These are phyloP conservation scores for Zygoascus meyerae DNA, from an alignment of 1,139 yeast species.

Conservation along the genomic window DNA sequence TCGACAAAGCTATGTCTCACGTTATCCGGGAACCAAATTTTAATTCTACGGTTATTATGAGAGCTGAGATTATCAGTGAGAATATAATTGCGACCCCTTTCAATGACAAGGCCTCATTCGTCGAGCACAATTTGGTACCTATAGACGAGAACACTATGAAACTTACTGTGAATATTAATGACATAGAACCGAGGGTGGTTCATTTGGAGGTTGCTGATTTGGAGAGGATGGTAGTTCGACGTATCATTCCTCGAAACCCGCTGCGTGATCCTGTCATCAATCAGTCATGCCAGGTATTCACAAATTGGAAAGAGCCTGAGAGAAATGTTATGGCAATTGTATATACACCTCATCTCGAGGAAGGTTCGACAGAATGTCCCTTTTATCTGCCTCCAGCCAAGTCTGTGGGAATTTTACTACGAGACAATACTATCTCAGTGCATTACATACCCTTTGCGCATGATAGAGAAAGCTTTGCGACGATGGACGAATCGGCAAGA, in stretches of 20 bases:
- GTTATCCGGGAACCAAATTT: slow-evolving; percentile 82
- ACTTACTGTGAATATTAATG: slow-evolving; percentile 44
- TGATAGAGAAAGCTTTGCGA: slow-evolving; percentile 24
- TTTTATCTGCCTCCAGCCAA: slow-evolving; percentile 80
- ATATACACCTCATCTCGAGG: slow-evolving; percentile 65
- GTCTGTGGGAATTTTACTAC: slow-evolving; percentile 70
- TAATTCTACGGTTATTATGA: slow-evolving; percentile 81
- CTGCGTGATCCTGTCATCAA: slow-evolving; percentile 74
- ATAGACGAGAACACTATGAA: slow-evolving; percentile 9
- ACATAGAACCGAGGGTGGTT: slow-evolving; percentile 45
- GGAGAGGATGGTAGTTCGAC: slow-evolving; percentile 55
- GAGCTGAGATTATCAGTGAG: slow-evolving; percentile 78
- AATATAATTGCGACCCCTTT: slow-evolving; percentile 9
- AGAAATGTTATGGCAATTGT: slow-evolving; percentile 45
- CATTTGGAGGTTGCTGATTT: slow-evolving; percentile 41
- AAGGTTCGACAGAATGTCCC: slow-evolving; percentile 59
- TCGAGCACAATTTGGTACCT: slow-evolving; percentile 2
- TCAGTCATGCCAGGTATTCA: slow-evolving; percentile 67
- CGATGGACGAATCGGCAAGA: slow-evolving; percentile 42
- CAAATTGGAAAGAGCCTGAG: slow-evolving; percentile 14
- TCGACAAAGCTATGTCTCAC: slow-evolving; percentile 71
- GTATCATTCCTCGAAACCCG: slow-evolving; percentile 87
- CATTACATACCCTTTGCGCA: slow-evolving; percentile 66
- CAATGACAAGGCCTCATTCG: background rate
- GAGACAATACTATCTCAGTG: slow-evolving; percentile 53